Evolutionary conservation across 75 land plant genomes (phyloP).

Genomic region (Cunninghamia lanceolata): DNA sequence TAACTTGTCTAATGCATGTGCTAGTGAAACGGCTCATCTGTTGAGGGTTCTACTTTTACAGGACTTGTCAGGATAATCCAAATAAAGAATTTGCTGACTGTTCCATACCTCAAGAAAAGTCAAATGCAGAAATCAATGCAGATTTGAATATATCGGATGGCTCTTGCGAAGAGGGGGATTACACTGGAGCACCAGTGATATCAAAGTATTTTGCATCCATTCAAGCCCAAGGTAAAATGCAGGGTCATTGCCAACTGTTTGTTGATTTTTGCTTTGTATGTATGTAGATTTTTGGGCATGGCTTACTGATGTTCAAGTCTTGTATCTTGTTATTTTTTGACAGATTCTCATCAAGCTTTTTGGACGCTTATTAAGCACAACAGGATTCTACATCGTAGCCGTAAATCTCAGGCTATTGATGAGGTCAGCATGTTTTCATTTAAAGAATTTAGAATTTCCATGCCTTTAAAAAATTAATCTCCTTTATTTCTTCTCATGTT

Average conservation of each 20-base stretch:
- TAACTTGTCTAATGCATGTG: neutral
- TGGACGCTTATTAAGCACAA: slow-evolving; percentile 69
- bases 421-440: slow-evolving; percentile 46
- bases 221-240: slow-evolving; percentile 23
- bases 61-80: slow-evolving; percentile 87
- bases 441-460: neutral
- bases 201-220: slow-evolving; percentile 16
- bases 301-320: neutral
- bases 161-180: slow-evolving; percentile 58
- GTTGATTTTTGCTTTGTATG: neutral
- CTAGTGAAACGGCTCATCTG: neutral
- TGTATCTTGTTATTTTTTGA: neutral
- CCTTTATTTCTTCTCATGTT: neutral
- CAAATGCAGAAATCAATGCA: slow-evolving; percentile 79
- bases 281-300: neutral
- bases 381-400: slow-evolving; percentile 69
- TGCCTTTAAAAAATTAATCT: neutral
- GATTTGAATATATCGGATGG: slow-evolving; percentile 79
- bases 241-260: neutral
- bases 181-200: slow-evolving; percentile 16
- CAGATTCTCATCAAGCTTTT: slow-evolving; percentile 39
- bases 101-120: slow-evolving; percentile 85
- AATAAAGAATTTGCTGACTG: slow-evolving; percentile 81
- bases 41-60: slow-evolving; percentile 11
- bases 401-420: slow-evolving; percentile 70